Conservation (phyloP, 306 rosid species). For the Begonia fuchsioides region DNA sequence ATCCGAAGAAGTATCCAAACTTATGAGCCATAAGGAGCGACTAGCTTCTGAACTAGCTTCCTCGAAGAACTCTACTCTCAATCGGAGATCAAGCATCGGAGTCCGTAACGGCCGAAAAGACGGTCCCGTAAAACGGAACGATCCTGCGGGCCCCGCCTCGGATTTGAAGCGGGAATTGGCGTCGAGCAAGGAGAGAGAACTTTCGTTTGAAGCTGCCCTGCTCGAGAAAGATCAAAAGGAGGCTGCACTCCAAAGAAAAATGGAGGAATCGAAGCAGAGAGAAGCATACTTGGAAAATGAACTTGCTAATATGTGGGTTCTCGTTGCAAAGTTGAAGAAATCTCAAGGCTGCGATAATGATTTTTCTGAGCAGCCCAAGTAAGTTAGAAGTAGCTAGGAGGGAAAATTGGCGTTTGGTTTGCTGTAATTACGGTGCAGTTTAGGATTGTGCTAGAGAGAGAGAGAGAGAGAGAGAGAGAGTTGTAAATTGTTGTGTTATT, state of each 20-base stretch:
- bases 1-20: constrained; percentile 92
- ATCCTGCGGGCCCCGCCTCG: constrained; percentile 39
- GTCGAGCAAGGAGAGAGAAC: constrained; percentile 66
- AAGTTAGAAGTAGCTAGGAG: too few species aligned
- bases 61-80: constrained; percentile 55
- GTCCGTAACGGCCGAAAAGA: constrained; percentile 72
- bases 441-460: too few species aligned
- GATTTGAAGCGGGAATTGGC: constrained; percentile 75
- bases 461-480: too few species aligned
- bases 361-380: too few species aligned
- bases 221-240: constrained; percentile 64
- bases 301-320: constrained; percentile 98
- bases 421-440: too few species aligned
- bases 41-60: constrained; percentile 57
- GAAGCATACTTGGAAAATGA: constrained; percentile 93
- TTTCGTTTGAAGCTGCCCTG: constrained; percentile 58
- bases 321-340: constrained; percentile 82
- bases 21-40: constrained; percentile 80
- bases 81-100: constrained; percentile 35
- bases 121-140: constrained; percentile 39
- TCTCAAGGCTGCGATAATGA: constrained; percentile 59
- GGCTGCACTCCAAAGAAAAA: constrained; percentile 60
- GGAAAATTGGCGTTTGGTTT: constrained; percentile 15
- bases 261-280: constrained; percentile 89
- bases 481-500: too few species aligned